phyloP scores from a whole-genome alignment of 306 rosid species.

The Vigna unguiculata region DNA sequence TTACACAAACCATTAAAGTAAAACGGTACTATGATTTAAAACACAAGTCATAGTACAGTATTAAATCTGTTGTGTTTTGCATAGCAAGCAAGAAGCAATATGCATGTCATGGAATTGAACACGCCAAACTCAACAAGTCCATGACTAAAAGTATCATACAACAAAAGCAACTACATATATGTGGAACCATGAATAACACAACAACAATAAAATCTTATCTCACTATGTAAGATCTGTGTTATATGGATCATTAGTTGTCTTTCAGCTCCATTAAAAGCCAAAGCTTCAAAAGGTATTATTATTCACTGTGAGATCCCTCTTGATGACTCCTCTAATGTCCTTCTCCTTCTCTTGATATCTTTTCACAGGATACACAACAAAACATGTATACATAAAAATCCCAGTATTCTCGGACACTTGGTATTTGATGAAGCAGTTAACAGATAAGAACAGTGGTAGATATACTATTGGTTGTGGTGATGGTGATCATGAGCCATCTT shows the following conservation, averaged over 20 bases:
- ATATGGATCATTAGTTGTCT: background rate
- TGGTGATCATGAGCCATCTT: conserved; percentile 14
- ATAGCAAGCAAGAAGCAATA: background rate
- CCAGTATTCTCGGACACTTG: conserved; percentile 3
- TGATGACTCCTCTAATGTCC: background rate
- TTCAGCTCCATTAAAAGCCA: background rate
- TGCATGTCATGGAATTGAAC: background rate
- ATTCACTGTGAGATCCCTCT: background rate
- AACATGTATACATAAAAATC: background rate
- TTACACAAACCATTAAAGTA: background rate
- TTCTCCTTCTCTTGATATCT: background rate
- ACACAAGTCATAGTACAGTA: background rate
- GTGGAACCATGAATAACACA: background rate
- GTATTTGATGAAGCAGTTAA: background rate
- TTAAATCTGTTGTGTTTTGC: conserved; percentile 9
- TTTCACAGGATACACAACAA: background rate
- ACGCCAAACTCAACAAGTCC: background rate
- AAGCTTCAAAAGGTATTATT: background rate
- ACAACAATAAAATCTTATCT: background rate
- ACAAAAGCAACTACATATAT: background rate
- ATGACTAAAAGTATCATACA: background rate
- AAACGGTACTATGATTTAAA: background rate
- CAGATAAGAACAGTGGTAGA: background rate
- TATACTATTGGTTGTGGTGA: background rate
- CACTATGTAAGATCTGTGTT: background rate